Evolutionary conservation across 305 asterid species (phyloP), one percentile per base, ranked within the genome.

Genomic region (Fraxinus ornus): DNA sequence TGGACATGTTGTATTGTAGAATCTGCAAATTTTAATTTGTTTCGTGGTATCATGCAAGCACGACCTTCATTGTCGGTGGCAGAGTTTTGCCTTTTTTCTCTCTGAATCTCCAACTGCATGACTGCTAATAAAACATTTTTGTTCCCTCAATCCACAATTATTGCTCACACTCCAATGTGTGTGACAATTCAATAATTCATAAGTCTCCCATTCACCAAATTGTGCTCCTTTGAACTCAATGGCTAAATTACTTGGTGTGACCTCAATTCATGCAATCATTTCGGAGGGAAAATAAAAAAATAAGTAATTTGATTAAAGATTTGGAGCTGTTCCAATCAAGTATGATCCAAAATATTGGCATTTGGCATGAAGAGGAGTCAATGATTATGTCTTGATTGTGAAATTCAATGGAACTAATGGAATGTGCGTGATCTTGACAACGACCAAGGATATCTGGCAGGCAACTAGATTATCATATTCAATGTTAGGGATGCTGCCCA

Each of bases 341-440:
- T 5, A 21, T 15, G 44, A 73, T 32, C 41, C 33, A 24, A 64
- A 64, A 24, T 64, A 15, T 64, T 24, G 72, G 33, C 2, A 2
- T 32, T 21, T 78, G 55, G 57, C 57, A 60, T 57, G 81, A 32
- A 19, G 75, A n/a, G 7, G 75, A 78, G 3, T 57, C 75, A 7
- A 57, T 78, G 75, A 21, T 78, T 19, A 78, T 57, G 80, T 49
- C 71, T 9, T 52, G 72, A 36, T 13, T 79, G 4, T 80, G 57
- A 62, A 64, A 79, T 17, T 68, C 41, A 1, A 68, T 79, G 82
- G 17, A 1, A 12, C n/a, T 74, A 39, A 32, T 21, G 41, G 70
- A 1, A 37, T n/a, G 6, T 64, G 26, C 57, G 41, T 39, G 77
- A 66, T 79, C 36, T 5, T 79, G 17, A 21, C 39, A 4, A 66